Evolutionary conservation across 495 filamentous ascomycete species (phyloP), one percentile per base, ranked within the genome.

Genomic region (Neurospora sp.): DNA sequence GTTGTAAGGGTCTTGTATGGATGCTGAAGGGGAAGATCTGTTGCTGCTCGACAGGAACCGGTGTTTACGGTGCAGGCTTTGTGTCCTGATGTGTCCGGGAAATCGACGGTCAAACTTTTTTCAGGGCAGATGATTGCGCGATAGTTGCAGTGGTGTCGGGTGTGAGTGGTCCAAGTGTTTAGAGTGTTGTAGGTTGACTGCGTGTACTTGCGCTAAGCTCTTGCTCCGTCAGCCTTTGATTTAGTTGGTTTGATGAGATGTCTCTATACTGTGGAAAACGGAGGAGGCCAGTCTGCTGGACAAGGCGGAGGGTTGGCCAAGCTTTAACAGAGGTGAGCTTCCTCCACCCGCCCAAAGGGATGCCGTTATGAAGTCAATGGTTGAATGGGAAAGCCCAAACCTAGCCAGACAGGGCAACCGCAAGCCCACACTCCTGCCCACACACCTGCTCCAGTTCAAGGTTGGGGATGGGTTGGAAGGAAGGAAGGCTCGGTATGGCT

Each of bases 51-150:
- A 38, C 71, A 62, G 60, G 71, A 69, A 72, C 49, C 23, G 46
- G 18, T 72, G 71, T 69, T 46, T 39, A 39, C 71, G 46, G 46
- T 46, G 71, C 35, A 44, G 39, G 74, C 73, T 70, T 35, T 71
- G 54, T 42, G 76, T 66, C 77, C 73, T 71, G 79, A 54, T 71
- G 60, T 74, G 66, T 81, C 78, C 79, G 79, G 78, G 74, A 72
- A 77, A 80, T 76, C 76, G 62, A 79, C 79, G 79, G 79, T 75
- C 77, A 81, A 80, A 79, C 23, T 31, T 81, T 79, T 80, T 70
- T 70, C 27, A 54, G 20, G 70, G 39, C 62, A 74, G 77, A 73
- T 75, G 77, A 79, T 78, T 80, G 78, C 74, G 73, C 71, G 73
- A 75, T 54, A 62, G 71, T 70, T 69, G 72, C 49, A 37, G 44